Percentiles rank a stretch among this genome's conserved stretches.
These are phyloP conservation scores for Sextonia rubra DNA, from an alignment of 164 flowering plant genomes.

Conservation along the genomic window DNA sequence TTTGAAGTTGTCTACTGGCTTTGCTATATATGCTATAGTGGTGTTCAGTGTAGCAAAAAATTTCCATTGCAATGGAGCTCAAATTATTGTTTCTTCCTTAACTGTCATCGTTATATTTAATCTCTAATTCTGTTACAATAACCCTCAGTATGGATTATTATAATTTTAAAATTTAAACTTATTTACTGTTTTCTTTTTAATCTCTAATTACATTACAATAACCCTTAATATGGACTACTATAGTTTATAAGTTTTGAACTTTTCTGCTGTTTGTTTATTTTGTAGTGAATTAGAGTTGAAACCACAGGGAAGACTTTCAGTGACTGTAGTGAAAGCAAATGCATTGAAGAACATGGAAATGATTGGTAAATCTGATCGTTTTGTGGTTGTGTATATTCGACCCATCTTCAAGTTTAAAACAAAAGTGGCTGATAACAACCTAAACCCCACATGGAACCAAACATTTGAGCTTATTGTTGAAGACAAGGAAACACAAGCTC, in stretches of 20 bases:
- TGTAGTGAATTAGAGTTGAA: slow-evolving; percentile 97
- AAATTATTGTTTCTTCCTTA: too few relatives aligned
- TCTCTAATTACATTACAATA: too few relatives aligned
- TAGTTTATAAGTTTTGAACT: not conserved
- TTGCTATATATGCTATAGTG: not conserved
- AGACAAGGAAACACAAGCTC: slow-evolving; percentile 93
- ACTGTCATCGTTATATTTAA: not conserved
- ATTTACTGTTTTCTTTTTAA: slow-evolving; percentile 1
- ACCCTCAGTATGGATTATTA: too few relatives aligned
- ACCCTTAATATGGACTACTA: too few relatives aligned
- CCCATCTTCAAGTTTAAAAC: slow-evolving; percentile 84
- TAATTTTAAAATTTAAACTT: not conserved
- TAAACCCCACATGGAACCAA: slow-evolving; percentile 92
- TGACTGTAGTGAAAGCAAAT: slow-evolving; percentile 71
- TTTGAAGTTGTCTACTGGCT: not conserved
- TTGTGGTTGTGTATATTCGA: slow-evolving; percentile 63
- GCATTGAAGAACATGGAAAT: slow-evolving; percentile 93
- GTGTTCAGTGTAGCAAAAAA: not conserved
- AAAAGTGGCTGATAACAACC: slow-evolving; percentile 70
- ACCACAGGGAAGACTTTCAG: slow-evolving; percentile 76
- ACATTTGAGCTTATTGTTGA: slow-evolving; percentile 86
- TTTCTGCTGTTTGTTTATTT: slow-evolving; percentile 2
- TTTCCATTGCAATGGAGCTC: too few relatives aligned
- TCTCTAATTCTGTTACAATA: too few relatives aligned
- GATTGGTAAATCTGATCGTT: slow-evolving; percentile 99